Evolutionary conservation across 345 rosid species (phyloP).

Genomic region (Rhodamnia rubescens): DNA sequence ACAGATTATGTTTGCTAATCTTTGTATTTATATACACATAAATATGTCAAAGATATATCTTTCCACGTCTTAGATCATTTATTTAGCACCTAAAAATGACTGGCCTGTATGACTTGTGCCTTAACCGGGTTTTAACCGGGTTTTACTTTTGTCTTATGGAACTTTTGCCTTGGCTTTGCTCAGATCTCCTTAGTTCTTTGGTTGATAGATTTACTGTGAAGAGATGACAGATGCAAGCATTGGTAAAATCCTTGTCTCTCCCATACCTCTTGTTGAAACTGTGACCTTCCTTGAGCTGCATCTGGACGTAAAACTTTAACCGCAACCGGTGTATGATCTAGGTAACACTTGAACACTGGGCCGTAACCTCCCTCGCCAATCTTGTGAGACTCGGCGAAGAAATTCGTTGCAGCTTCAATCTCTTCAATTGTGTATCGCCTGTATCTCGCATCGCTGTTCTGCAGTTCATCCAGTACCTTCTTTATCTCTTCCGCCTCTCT

Average conservation of each 20-base stretch:
- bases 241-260: neutral
- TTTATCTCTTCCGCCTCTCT: slow-evolving; percentile 42
- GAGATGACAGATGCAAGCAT: neutral
- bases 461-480: slow-evolving; percentile 17
- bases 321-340: slow-evolving; percentile 87
- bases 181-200: neutral
- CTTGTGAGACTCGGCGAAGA: slow-evolving; percentile 40
- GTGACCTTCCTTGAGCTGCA: slow-evolving; percentile 87
- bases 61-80: neutral
- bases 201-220: neutral
- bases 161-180: neutral
- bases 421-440: slow-evolving; percentile 72
- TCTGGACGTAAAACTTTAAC: slow-evolving; percentile 85
- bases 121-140: neutral
- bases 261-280: slow-evolving; percentile 79
- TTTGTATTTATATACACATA: neutral
- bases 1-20: neutral
- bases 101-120: neutral
- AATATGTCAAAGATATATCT: neutral
- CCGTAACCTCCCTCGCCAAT: slow-evolving; percentile 99
- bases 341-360: slow-evolving; percentile 65
- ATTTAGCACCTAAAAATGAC: neutral
- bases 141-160: neutral
- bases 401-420: slow-evolving; percentile 68
- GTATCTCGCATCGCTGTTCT: slow-evolving; percentile 29